Conservation (phyloP, 495 filamentous ascomycete genomes). For the Aspergillus conjunctus region DNA sequence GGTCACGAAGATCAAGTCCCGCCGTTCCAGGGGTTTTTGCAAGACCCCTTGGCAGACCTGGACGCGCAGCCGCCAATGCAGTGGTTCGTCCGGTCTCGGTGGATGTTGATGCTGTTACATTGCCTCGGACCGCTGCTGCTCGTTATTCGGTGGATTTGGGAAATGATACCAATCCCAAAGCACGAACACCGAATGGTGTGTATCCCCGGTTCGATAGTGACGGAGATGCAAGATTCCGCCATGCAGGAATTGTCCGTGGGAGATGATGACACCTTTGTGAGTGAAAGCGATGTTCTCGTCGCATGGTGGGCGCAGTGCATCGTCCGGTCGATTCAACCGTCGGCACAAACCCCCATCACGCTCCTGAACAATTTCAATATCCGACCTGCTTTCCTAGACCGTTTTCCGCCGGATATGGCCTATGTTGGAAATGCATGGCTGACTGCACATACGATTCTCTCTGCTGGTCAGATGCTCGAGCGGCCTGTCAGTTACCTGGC, state of each 20-base stretch:
- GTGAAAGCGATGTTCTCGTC: slow-evolving; percentile 32
- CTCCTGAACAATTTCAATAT: slow-evolving; percentile 30
- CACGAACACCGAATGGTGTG: slow-evolving; percentile 30
- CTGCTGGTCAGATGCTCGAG: slow-evolving; percentile 27
- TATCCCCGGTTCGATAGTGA: slow-evolving; percentile 24
- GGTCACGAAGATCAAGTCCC: slow-evolving; percentile 23
- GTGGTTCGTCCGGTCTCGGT: slow-evolving; percentile 27
- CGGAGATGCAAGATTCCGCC: slow-evolving; percentile 21
- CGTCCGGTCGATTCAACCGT: slow-evolving; percentile 19
- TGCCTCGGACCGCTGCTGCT: slow-evolving; percentile 36
- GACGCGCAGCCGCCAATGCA: neutral
- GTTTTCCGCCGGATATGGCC: slow-evolving; percentile 24
- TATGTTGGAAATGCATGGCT: slow-evolving; percentile 40
- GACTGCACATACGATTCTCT: slow-evolving; percentile 31
- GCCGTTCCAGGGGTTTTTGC: slow-evolving; percentile 8
- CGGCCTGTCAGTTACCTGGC: slow-evolving; percentile 38
- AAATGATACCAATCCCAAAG: slow-evolving; percentile 28
- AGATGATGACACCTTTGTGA: slow-evolving; percentile 26
- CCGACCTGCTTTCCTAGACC: slow-evolving; percentile 15
- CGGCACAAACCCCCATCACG: slow-evolving; percentile 21
- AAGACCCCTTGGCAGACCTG: slow-evolving; percentile 15
- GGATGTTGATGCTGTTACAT: too few species aligned
- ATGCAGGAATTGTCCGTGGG: slow-evolving; percentile 19
- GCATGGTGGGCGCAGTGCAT: slow-evolving; percentile 32
- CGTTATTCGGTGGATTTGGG: slow-evolving; percentile 32